Percentiles rank a stretch among this genome's conserved stretches.
These are phyloP conservation scores for Rosa hybrid DNA, from an alignment of 331 rosid genomes.

Conservation along the genomic window DNA sequence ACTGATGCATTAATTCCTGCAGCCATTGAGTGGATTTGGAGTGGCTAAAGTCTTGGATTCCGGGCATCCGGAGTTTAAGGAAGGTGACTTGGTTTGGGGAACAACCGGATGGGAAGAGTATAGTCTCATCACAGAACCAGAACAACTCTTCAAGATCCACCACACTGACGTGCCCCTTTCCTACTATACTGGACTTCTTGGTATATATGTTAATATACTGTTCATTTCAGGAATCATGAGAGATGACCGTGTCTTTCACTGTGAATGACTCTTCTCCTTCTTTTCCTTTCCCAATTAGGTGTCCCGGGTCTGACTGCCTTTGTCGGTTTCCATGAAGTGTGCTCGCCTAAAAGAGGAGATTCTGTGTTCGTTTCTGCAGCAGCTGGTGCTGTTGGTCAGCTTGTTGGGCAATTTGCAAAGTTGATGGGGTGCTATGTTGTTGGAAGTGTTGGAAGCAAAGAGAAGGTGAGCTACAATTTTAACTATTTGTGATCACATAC, in stretches of 20 bases:
- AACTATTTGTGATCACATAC: neutral
- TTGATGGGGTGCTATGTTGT: slow-evolving; percentile 14
- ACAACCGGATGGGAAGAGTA: slow-evolving; percentile 1
- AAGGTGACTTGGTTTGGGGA: slow-evolving; percentile 7
- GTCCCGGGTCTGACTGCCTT: slow-evolving; percentile 11
- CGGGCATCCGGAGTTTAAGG: neutral
- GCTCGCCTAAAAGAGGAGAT: slow-evolving; percentile 8
- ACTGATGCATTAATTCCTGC: neutral
- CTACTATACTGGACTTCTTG: neutral
- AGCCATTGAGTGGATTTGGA: slow-evolving; percentile 21
- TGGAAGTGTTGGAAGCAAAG: slow-evolving; percentile 19
- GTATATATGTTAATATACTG: neutral
- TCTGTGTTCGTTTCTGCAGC: neutral
- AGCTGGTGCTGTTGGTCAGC: slow-evolving; percentile 14
- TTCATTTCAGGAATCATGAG: neutral
- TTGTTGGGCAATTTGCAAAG: slow-evolving; percentile 16
- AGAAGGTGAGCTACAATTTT: neutral
- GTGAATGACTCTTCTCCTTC: neutral
- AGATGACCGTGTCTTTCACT: neutral
- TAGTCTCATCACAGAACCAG: neutral
- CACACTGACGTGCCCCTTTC: neutral
- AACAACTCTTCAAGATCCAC: neutral
- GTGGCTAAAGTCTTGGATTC: slow-evolving; percentile 14
- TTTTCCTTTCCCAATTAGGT: neutral
- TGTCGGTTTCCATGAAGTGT: neutral